phyloP scores from a whole-genome alignment of 2,329 filamentous ascomycete genomes.

The Venturia effusa region DNA sequence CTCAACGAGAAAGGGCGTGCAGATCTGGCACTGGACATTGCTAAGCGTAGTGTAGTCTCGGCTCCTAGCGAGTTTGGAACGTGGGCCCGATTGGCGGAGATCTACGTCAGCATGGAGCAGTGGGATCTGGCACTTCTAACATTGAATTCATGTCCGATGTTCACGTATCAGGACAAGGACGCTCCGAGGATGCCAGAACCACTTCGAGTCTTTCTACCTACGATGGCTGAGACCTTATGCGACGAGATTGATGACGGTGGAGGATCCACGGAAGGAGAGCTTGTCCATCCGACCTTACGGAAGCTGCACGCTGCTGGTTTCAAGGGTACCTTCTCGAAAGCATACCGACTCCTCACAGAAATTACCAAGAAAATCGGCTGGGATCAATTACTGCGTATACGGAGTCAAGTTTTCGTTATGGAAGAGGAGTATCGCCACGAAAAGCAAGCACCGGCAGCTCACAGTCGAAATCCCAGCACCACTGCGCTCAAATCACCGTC shows the following conservation, averaged over 20 bases:
- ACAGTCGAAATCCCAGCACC: constrained; percentile 65
- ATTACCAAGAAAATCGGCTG: constrained; percentile 95
- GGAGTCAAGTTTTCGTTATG: constrained; percentile 98
- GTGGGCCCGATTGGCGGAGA: constrained; percentile 86
- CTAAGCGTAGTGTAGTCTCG: constrained; percentile 87
- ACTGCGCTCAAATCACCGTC: constrained; percentile 55
- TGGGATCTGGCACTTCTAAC: constrained; percentile 95
- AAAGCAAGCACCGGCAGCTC: constrained; percentile 37
- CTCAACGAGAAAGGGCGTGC: constrained; percentile 79
- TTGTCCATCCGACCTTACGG: constrained; percentile 75
- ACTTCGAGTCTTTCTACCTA: constrained; percentile 74
- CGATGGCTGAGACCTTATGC: constrained; percentile 76
- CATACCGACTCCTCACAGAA: constrained; percentile 87
- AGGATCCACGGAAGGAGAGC: constrained; percentile 63
- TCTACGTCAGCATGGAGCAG: constrained; percentile 88
- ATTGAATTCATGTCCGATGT: constrained; percentile 98
- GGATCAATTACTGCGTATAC: constrained; percentile 89
- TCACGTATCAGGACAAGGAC: constrained; percentile 98
- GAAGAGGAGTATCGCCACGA: constrained; percentile 96
- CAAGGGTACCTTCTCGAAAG: constrained; percentile 90
- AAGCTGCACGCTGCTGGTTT: constrained; percentile 82
- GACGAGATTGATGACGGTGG: constrained; percentile 95
- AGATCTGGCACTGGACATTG: constrained; percentile 81
- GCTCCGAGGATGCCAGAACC: constrained; percentile 90
- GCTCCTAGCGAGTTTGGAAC: constrained; percentile 96